Base-by-base conservation (phyloP, 2,329 filamentous ascomycete genomes). In the Dactylellina haptotyla region DNA sequence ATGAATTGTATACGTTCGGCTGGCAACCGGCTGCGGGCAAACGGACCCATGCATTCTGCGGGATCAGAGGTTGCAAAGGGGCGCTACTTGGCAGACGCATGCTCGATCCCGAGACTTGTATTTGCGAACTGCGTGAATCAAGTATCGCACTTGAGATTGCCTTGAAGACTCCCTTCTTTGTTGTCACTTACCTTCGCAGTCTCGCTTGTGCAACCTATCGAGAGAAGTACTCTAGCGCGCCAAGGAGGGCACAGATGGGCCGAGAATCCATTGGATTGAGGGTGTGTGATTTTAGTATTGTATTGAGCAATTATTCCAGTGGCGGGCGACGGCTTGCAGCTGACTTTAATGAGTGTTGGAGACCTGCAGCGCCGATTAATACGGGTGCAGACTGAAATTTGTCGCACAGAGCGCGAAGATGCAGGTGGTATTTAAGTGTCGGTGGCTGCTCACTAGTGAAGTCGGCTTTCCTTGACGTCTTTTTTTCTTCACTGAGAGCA, bases 151-250 rank as follows among this genome's bases (percentile, higher is more conserved):
- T 25, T 26, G 23, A 3, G 20, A 28, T 26, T 26, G 45, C 32
- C 14, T 34, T 34, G 41, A 37, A 48, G 37, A 20, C 18, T 14
- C 14, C 25, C 12, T 23, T 37, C 3, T 16, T 41, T 46, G 48
- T 45, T 46, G 51, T 53, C 28, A 23, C 12, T 25, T 23, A 25
- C 41, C 10, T 28, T 14, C 25, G 14, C 16, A 23, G 51, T n/a
- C 14, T 58, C 53, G 53, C 53, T 67, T 67, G 62, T 65, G 32
- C 18, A 5, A 65, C 62, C 62, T 65, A 57, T 65, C 6, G 32
- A 14, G 32, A 14, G 6, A 34, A 34, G 14, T 34, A 6, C 14
- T 20, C 39, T 25, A 57, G 43, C 20, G 16, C 25, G 63, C 63
- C 63, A 67, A 67, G 63, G 28, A 46, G 56, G 37, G 63, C 43